phyloP scores from a whole-genome alignment of 768 basidiomycete genomes.

The Omphalotus guepiniiformis region DNA sequence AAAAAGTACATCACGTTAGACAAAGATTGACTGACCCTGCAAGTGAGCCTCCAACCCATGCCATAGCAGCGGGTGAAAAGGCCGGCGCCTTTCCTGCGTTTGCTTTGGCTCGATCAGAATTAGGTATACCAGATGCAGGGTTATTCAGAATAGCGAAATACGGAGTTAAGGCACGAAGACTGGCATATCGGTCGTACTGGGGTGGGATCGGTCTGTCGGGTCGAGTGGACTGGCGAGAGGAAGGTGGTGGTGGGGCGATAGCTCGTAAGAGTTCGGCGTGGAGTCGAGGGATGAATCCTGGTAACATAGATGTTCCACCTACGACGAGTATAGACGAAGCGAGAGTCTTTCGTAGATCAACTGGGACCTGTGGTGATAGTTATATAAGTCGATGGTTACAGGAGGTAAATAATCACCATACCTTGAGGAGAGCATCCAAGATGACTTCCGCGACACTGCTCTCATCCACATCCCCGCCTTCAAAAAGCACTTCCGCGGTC shows the following conservation, averaged over 20 bases:
- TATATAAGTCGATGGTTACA: too few relatives aligned
- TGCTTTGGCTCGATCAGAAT: conserved; percentile 46
- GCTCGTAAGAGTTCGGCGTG: conserved; percentile 69
- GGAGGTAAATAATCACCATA: conserved; percentile 23
- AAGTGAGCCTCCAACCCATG: conserved; percentile 92
- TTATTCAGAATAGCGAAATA: conserved; percentile 86
- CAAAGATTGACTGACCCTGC: conserved; percentile 67
- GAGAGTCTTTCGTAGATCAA: conserved; percentile 84
- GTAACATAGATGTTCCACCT: conserved; percentile 89
- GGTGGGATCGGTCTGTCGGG: conserved; percentile 39
- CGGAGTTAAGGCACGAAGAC: conserved; percentile 64
- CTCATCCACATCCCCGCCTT: conserved; percentile 86
- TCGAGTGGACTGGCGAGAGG: conserved; percentile 31
- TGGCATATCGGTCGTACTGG: conserved; percentile 68
- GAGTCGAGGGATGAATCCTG: conserved; percentile 90
- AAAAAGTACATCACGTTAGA: conserved; percentile 4
- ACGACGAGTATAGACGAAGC: conserved; percentile 80
- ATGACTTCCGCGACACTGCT: conserved; percentile 79
- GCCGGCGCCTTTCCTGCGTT: conserved; percentile 85
- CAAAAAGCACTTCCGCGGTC: conserved; percentile 86
- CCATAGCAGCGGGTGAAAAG: conserved; percentile 74
- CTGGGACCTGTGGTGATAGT: conserved; percentile 62
- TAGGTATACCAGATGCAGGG: conserved; percentile 52
- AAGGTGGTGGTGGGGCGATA: conserved; percentile 37
- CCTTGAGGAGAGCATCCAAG: conserved; percentile 77